These are phyloP conservation scores for Trichoderma orchidacearum DNA, from an alignment of 495 filamentous ascomycete genomes.

Conservation along the genomic window DNA sequence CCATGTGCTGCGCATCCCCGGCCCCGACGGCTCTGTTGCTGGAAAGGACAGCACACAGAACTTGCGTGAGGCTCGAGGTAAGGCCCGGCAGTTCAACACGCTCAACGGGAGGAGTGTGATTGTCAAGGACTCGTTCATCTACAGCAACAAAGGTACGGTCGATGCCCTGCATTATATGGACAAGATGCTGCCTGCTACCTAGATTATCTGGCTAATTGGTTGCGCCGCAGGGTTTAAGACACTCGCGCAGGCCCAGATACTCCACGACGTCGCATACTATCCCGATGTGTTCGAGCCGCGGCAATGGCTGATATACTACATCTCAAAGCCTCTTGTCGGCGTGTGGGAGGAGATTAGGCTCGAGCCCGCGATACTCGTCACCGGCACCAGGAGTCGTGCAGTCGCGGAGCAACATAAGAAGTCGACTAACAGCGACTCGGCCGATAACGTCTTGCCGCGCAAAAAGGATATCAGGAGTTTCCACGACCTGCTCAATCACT, in stretches of 20 bases:
- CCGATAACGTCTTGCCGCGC: constrained; percentile 24
- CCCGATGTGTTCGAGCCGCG: constrained; percentile 68
- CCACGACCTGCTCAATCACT: constrained; percentile 78
- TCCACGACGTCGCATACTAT: constrained; percentile 80
- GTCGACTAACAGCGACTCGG: constrained; percentile 18
- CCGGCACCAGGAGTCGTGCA: constrained; percentile 16
- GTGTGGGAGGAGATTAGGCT: constrained; percentile 62
- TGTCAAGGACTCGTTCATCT: constrained; percentile 85
- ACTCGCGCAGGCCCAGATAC: constrained; percentile 76
- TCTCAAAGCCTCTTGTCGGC: constrained; percentile 83
- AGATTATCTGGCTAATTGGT: neutral
- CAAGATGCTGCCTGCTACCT: neutral
- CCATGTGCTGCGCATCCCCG: constrained; percentile 83
- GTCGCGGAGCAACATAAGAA: constrained; percentile 17
- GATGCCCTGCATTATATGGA: neutral
- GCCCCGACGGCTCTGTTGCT: constrained; percentile 39
- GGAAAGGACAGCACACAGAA: constrained; percentile 55
- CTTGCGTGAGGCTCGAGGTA: constrained; percentile 80
- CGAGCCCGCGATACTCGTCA: constrained; percentile 42
- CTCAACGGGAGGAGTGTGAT: constrained; percentile 88
- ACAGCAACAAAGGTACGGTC: constrained; percentile 80
- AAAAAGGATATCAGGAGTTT: constrained; percentile 90
- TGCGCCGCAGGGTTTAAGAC: constrained; percentile 65
- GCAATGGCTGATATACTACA: constrained; percentile 94
- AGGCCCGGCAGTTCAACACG: constrained; percentile 85